These are phyloP conservation scores for Clonostachys rhizophaga DNA, from an alignment of 2,329 filamentous ascomycete species.

Conservation along the genomic window DNA sequence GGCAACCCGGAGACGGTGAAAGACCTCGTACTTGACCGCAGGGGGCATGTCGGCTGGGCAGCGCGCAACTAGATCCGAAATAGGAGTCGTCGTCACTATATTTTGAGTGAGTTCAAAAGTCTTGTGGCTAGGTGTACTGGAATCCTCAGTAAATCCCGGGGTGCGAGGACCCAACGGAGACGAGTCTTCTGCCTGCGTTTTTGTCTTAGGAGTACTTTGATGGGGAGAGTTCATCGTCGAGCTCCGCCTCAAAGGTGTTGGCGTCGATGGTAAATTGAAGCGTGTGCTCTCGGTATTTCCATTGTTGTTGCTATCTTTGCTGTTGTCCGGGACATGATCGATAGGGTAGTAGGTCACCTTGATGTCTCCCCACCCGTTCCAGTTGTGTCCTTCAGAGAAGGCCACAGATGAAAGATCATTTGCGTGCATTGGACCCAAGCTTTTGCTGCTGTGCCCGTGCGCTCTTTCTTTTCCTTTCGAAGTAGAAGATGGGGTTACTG, in stretches of 20 bases:
- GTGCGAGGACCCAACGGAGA: conserved; percentile 44
- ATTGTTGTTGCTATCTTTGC: conserved; percentile 2
- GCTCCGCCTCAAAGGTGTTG: conserved; percentile 70
- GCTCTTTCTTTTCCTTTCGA: conserved; percentile 75
- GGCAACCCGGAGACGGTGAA: conserved; percentile 79
- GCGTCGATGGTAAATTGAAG: conserved; percentile 58
- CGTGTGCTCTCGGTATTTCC: conserved; percentile 15
- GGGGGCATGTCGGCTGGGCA: conserved; percentile 63
- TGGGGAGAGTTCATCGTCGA: conserved; percentile 44
- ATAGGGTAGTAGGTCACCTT: conserved; percentile 73
- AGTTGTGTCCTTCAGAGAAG: conserved; percentile 52
- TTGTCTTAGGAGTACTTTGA: conserved; percentile 33
- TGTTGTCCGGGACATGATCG: conserved; percentile 14
- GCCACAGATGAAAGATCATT: conserved; percentile 78
- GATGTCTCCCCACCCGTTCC: conserved; percentile 78
- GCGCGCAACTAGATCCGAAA: conserved; percentile 52
- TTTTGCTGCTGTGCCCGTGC: conserved; percentile 30
- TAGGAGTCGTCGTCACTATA: conserved; percentile 42
- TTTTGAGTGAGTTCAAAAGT: conserved; percentile 61
- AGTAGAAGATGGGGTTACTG: conserved; percentile 49
- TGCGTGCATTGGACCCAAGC: conserved; percentile 62
- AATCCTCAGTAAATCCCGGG: conserved; percentile 27
- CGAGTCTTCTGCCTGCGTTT: conserved; percentile 30
- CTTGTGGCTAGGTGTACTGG: conserved; percentile 40
- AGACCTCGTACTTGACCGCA: conserved; percentile 74